A percentile compares a stretch with the other conserved stretches of the same genome.
Evolutionary conservation across 805 yeast species (phyloP).

Genomic region (Saccharomycopsis sp.): DNA sequence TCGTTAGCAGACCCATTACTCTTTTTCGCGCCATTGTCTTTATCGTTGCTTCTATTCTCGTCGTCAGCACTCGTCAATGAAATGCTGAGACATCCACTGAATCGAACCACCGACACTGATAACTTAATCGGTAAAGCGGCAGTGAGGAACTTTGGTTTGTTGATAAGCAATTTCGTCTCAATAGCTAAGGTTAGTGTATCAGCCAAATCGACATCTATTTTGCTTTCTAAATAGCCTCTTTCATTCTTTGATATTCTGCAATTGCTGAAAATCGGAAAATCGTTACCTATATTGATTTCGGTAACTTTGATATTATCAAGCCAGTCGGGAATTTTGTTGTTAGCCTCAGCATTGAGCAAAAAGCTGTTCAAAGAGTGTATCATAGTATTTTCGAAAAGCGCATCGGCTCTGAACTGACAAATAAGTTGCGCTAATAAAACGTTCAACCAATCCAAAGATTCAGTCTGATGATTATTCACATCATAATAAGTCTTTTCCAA

Average conservation of each 20-base stretch:
- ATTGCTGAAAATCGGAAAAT: constrained; percentile 90
- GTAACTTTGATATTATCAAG: constrained; percentile 71
- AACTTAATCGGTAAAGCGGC: constrained; percentile 84
- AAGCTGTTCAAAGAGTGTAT: constrained; percentile 70
- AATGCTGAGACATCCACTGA: constrained; percentile 83
- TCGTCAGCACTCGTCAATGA: constrained; percentile 39
- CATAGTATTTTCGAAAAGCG: constrained; percentile 75
- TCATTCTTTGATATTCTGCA: constrained; percentile 62
- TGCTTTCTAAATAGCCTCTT: constrained; percentile 63
- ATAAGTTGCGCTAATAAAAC: constrained; percentile 89
- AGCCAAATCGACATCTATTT: constrained; percentile 82
- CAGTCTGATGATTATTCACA: constrained; percentile 80
- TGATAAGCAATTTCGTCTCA: constrained; percentile 70
- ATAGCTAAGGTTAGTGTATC: constrained; percentile 83
- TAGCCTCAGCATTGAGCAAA: constrained; percentile 36
- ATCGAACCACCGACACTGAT: constrained; percentile 81
- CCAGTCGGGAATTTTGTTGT: constrained; percentile 69
- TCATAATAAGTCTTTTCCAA: constrained; percentile 90
- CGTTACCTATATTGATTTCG: constrained; percentile 90
- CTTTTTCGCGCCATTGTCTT: constrained; percentile 25
- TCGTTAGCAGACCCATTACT: constrained; percentile 1
- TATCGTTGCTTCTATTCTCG: constrained; percentile 21
- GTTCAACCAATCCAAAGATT: constrained; percentile 95
- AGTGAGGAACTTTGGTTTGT: constrained; percentile 75
- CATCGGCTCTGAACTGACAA: constrained; percentile 83